Conservation (phyloP, 2,329 filamentous ascomycete species). For the Penicillium sp. region DNA sequence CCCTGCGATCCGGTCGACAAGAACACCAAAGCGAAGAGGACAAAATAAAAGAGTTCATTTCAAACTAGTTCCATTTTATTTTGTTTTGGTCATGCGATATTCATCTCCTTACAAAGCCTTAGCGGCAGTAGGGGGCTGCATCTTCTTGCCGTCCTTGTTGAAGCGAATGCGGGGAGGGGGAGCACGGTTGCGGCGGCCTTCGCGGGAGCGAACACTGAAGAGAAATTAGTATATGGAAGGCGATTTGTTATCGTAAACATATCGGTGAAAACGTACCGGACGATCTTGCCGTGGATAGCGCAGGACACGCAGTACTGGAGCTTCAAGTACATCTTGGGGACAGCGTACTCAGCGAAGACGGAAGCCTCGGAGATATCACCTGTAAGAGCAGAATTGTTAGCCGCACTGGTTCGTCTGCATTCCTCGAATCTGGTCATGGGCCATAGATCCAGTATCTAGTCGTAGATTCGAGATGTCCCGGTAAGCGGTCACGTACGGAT, state of each 20-base stretch:
- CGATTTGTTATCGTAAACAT: background rate
- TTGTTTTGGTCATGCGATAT: conserved; percentile 30
- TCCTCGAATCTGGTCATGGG: background rate
- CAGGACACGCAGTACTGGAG: conserved; percentile 99
- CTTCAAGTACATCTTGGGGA: conserved; percentile 99
- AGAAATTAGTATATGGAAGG: conserved; percentile 8
- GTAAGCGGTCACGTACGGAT: conserved; percentile 72
- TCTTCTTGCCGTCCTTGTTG: conserved; percentile 99
- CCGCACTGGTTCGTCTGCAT: conserved; percentile 1
- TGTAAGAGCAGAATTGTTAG: conserved; percentile 40
- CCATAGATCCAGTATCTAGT: background rate
- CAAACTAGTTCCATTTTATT: conserved; percentile 38
- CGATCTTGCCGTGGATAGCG: conserved; percentile 99
- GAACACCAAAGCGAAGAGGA: conserved; percentile 32
- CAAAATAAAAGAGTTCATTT: conserved; percentile 38
- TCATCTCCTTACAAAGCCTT: conserved; percentile 53
- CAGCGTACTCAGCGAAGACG: conserved; percentile 98
- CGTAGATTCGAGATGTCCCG: conserved; percentile 7
- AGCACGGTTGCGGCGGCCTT: conserved; percentile 97
- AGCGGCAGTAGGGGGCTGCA: conserved; percentile 76
- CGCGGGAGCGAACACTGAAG: conserved; percentile 86
- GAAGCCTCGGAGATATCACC: conserved; percentile 99
- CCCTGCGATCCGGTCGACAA: conserved; percentile 21
- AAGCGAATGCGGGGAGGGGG: conserved; percentile 95
- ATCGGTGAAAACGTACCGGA: conserved; percentile 70